Evolutionary conservation across 1,139 yeast genomes (phyloP).

Genomic region (Nematodospora anomalae): DNA sequence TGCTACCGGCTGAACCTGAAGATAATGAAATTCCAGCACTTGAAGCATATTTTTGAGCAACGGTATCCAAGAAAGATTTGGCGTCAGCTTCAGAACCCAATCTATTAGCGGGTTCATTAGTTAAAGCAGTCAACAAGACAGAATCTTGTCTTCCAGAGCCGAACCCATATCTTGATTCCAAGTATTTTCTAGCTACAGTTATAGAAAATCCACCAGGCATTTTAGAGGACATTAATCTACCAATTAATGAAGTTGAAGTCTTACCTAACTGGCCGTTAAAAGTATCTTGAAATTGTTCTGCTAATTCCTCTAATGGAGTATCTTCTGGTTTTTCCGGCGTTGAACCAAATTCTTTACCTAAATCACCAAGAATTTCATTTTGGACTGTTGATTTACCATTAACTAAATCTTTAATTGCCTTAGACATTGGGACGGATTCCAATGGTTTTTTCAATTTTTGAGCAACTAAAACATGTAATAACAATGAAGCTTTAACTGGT

Average conservation of each 20-base stretch:
- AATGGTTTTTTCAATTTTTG: conserved; percentile 90
- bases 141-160: conserved; percentile 94
- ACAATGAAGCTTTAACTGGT: conserved; percentile 80
- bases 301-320: conserved; percentile 91
- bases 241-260: conserved; percentile 83
- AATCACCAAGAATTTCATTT: conserved; percentile 96
- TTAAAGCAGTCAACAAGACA: conserved; percentile 75
- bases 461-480: conserved; percentile 88
- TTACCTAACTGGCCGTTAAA: conserved; percentile 89
- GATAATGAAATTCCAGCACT: conserved; percentile 75
- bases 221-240: conserved; percentile 91
- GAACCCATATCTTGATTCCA: conserved; percentile 88
- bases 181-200: conserved; percentile 85
- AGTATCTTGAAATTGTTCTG: conserved; percentile 90
- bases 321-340: conserved; percentile 99
- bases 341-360: conserved; percentile 95
- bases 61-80: conserved; percentile 77
- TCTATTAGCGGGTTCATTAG: conserved; percentile 89
- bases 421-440: conserved; percentile 81
- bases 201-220: conserved; percentile 99
- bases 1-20: conserved; percentile 51
- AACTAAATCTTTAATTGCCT: conserved; percentile 94
- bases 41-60: conserved; percentile 84
- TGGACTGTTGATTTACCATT: conserved; percentile 98
- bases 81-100: conserved; percentile 86